Evolutionary conservation across 345 rosid species (phyloP).

Genomic region (Rubroshorea leprosula): DNA sequence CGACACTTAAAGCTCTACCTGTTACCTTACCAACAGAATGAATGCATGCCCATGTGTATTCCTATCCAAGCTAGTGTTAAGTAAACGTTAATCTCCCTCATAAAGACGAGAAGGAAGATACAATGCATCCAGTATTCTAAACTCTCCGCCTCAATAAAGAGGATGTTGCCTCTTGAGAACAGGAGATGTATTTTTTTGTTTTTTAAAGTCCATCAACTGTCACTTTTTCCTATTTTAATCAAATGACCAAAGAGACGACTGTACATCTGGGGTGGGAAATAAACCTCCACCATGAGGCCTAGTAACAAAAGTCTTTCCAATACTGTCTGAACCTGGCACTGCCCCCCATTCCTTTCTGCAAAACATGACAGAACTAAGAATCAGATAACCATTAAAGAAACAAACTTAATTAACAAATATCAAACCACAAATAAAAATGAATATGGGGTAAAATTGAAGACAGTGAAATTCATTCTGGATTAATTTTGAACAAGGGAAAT

Average conservation of each 20-base stretch:
- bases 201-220: slow-evolving; percentile 36
- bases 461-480: background rate
- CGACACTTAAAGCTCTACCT: slow-evolving; percentile 12
- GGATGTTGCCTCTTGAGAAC: slow-evolving; percentile 32
- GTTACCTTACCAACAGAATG: slow-evolving; percentile 28
- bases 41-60: slow-evolving; percentile 35
- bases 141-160: slow-evolving; percentile 29
- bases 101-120: slow-evolving; percentile 50
- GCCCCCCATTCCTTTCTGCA: slow-evolving; percentile 48
- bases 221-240: slow-evolving; percentile 30
- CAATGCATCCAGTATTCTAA: slow-evolving; percentile 46
- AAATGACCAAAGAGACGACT: slow-evolving; percentile 73
- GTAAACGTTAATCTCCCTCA: slow-evolving; percentile 46
- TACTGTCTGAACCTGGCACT: slow-evolving; percentile 35
- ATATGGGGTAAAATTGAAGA: too few species aligned
- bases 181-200: slow-evolving; percentile 30
- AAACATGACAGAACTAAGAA: slow-evolving; percentile 13
- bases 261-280: slow-evolving; percentile 57
- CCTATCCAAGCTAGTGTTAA: slow-evolving; percentile 30
- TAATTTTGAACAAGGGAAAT: too few species aligned
- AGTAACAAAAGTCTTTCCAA: slow-evolving; percentile 27
- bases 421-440: too few species aligned
- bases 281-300: slow-evolving; percentile 46
- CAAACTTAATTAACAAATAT: background rate
- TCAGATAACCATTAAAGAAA: slow-evolving; percentile 12